Base-by-base conservation (phyloP, 1,139 yeast species). In the Saccharomyces hybrid region DNA sequence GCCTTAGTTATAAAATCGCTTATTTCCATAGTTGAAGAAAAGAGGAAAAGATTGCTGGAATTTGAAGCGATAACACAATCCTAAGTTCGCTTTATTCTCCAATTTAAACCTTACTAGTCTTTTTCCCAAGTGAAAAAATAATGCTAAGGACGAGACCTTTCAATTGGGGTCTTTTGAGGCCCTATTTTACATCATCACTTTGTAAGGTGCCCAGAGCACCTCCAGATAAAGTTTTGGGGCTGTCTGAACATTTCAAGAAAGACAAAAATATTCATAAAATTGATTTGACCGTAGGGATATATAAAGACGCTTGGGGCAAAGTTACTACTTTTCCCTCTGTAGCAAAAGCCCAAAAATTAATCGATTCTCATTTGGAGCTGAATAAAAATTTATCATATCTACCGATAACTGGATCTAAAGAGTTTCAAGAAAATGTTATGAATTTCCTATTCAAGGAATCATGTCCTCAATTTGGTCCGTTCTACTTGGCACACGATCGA, bases 301-400 rank as follows among this genome's bases (percentile, higher is more conserved):
- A 91, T 73, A 81, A 97, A 70, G 96, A 89, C 70, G 79, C 83
- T 63, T 64, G 72, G 52, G 98, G 97, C 48, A 79, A 83, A 69
- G 97, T 97, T 27, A 88, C 95, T 84, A 84, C 91, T 48, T 78
- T 91, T 53, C 96, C 96, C 3, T 84, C 93, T 4, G 95, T 91
- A 12, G 79, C 75, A 60, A 73, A 76, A 61, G 96, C 97, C 3
- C 86, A 82, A 61, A 66, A 70, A 44, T 55, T 63, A 5, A 56
- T 72, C 8, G 68, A 63, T 19, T 49, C 49, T 14, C 58, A 61
- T 48, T 44, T 50, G 12, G 60, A 56, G 16, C 53, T 64, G 95
- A 91, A 75, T 86, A 90, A 75, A 52, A 66, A 66, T 53, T 66
- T 53, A 54, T 64, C 71, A 5, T 69, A 69, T 56, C 78, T 88